Evolutionary conservation across 2,329 filamentous ascomycete species (phyloP).

Genomic region (Paraphoma chrysanthemicola): DNA sequence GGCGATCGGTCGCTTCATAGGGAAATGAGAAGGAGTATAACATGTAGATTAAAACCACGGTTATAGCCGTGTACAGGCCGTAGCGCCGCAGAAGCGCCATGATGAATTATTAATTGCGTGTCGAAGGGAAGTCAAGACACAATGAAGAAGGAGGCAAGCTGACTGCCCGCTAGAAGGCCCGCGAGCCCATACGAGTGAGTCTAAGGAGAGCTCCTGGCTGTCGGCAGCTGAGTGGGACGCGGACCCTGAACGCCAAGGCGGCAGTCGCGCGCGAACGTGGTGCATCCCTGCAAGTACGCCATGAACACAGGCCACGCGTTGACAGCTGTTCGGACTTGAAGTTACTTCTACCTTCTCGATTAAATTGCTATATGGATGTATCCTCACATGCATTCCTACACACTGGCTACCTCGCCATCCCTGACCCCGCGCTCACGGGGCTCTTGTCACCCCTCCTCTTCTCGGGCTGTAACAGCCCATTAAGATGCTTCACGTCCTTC

Average conservation of each 20-base stretch:
- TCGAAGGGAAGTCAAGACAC: neutral
- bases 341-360: neutral
- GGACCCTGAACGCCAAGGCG: constrained; percentile 6
- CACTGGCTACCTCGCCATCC: neutral
- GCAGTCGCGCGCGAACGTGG: neutral
- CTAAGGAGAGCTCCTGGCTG: neutral
- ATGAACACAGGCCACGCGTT: neutral
- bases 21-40: constrained; percentile 48
- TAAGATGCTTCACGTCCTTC: constrained; percentile 25
- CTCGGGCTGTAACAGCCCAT: constrained; percentile 15
- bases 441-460: constrained; percentile 13
- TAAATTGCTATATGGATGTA: neutral
- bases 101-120: constrained; percentile 17
- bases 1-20: constrained; percentile 24
- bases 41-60: constrained; percentile 44
- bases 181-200: neutral
- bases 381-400: neutral
- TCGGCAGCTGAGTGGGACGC: neutral
- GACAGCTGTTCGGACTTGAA: neutral
- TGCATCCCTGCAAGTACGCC: neutral
- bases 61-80: constrained; percentile 42
- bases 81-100: constrained; percentile 52
- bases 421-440: neutral
- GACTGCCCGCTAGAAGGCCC: neutral
- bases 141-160: constrained; percentile 11